Base-by-base conservation (phyloP, 495 filamentous ascomycete genomes). In the Trichodelitschia bisporula region DNA sequence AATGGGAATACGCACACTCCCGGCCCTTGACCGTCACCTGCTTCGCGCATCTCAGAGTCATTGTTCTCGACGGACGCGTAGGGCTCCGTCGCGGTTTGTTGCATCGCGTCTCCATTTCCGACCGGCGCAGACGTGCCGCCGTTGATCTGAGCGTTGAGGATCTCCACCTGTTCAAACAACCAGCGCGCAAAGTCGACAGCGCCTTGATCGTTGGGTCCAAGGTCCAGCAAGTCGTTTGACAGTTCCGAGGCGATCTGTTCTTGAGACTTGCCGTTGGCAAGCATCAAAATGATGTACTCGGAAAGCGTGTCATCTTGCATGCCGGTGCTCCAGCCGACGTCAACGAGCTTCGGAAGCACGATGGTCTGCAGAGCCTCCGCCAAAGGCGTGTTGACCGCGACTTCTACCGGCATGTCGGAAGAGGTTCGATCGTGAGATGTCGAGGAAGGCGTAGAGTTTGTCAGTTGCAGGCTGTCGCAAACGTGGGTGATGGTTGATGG, bases 221-320 rank as follows among this genome's bases (percentile, higher is more conserved):
- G 65, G 17, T 66, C 70, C 1, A 97, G 64, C 24, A 95, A 64
- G 41, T 97, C 89, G 35, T 73, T 77, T 5, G 80, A 72, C 9
- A 95, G 68, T 46, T 97, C 86, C 17, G 66, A 64, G 3, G 82
- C 77, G 38, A 95, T 80, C 42, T 91, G 72, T 26, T 78, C 67
- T 45, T 86, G 71, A 4, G 72, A 77, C 53, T 91, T 92, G 34
- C 82, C 77, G 48, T 93, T 93, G 34, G 73, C 77, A 18, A 97
- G 63, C 84, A 93, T 95, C 32, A 92, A 61, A 27, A 92, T 74
- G 37, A 97, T 84, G 48, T 93, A 97, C 52, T 97, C 86, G 25
- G 78, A 72, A 34, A 97, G 61, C 11, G 74, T 69, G 43, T 78
- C 84, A 44, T 83, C 77, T 37, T 64, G 59, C 34, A 68, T 72